phyloP scores from a whole-genome alignment of 164 flowering plant genomes.

The Umbilicus rupestris region DNA sequence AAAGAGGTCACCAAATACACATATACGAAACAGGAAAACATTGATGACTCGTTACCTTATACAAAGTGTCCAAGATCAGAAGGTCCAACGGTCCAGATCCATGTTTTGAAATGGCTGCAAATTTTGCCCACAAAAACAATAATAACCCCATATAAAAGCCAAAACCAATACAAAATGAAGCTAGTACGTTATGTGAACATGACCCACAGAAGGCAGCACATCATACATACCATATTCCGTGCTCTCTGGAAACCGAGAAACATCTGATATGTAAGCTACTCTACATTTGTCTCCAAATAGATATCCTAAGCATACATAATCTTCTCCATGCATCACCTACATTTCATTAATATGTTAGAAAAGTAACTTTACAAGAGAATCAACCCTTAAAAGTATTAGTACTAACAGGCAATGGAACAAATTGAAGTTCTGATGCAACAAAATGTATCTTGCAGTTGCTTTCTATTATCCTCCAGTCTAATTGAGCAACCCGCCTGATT shows the following conservation, averaged over 20 bases:
- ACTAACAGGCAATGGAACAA: slow-evolving; percentile 87
- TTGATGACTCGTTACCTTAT: slow-evolving; percentile 39
- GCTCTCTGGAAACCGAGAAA: slow-evolving; percentile 63
- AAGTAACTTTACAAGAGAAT: neutral
- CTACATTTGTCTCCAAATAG: slow-evolving; percentile 73
- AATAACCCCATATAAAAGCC: neutral
- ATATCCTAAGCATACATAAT: slow-evolving; percentile 83
- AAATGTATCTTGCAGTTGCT: slow-evolving; percentile 48
- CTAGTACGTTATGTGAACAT: neutral
- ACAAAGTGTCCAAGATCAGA: slow-evolving; percentile 85
- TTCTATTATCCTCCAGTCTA: slow-evolving; percentile 80
- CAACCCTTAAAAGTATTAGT: too few relatives aligned
- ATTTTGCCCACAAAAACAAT: neutral
- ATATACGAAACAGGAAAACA: too few relatives aligned
- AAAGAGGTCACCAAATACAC: too few relatives aligned
- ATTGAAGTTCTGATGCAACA: slow-evolving; percentile 68
- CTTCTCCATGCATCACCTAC: slow-evolving; percentile 99
- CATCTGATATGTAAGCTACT: slow-evolving; percentile 93
- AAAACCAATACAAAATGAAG: neutral
- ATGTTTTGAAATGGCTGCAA: slow-evolving; percentile 76
- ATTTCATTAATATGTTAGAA: slow-evolving; percentile 9
- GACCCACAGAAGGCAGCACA: neutral
- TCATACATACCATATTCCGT: slow-evolving; percentile 63
- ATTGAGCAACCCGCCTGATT: slow-evolving; percentile 78
- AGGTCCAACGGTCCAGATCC: slow-evolving; percentile 85